Base-by-base conservation (phyloP, 2,329 filamentous ascomycete species). In the Madurella mycetomatis region DNA sequence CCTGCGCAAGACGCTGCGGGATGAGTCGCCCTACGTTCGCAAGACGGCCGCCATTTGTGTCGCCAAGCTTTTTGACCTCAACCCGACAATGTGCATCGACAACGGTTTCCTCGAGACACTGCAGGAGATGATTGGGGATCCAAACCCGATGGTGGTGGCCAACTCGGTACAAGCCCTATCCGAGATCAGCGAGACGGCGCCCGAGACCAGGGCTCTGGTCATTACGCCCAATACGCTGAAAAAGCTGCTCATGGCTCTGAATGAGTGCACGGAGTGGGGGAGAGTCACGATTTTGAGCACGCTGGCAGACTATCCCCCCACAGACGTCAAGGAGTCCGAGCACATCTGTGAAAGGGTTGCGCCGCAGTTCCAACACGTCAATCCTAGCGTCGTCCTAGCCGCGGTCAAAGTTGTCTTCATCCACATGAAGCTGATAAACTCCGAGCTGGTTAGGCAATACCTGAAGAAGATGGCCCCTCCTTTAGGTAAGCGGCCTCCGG, bases 381-480 rank as follows among this genome's bases (percentile, higher is more conserved):
- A 99, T 67, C 90, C 94, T 2, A 95, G 92, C 68, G 94, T 99
- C 15, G 94, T 99, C 17, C 75, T 99, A 60, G 90, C 94, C n/a
- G 94, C 94, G 17, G 92, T 99, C 65, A 99, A 99, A 76, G 90
- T 90, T 13, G 95, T 99, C 40, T 99, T 99, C 69, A 83, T 95
- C 58, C 94, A 99, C 70, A 97, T 97, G 92, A 88, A 84, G 70
- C 77, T 86, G 56, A 80, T 96, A 65, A 89, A 84, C 62, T 78
- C 84, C 1, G 90, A 96, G 55, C 74, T 91, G 43, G 86, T 87
- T 59, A 84, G 86, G 65, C 90, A 88, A 59, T 97, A 97, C 69
- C 78, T 95, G 48, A 96, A 95, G 78, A 99, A 99, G 77, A 99
- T 99, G 94, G 92, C 94, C 1, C 94, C 94, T 59, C 94, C 94